These are phyloP conservation scores for Fusarium mexicanum DNA, from an alignment of 2,329 filamentous ascomycete species.

Conservation along the genomic window DNA sequence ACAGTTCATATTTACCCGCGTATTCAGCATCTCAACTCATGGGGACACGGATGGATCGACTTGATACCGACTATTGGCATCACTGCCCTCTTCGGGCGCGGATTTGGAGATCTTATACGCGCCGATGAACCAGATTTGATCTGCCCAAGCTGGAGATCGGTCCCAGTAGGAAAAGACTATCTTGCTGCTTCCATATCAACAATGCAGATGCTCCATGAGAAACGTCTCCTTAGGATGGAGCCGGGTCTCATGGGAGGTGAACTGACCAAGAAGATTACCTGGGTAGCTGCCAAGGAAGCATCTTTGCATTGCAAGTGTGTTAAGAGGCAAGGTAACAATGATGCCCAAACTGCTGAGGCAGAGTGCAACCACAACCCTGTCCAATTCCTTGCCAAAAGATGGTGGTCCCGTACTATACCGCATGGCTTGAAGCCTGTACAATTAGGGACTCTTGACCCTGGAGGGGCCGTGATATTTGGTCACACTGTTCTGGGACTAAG, in stretches of 20 bases:
- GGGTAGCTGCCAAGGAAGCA: not conserved
- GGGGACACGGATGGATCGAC: constrained; percentile 10
- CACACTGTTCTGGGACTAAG: not conserved
- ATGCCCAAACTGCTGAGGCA: rapidly evolving
- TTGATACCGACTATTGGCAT: constrained; percentile 2
- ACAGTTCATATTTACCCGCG: not conserved
- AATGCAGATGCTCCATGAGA: constrained; percentile 9
- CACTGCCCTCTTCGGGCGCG: not conserved
- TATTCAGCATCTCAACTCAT: not conserved
- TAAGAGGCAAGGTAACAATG: too few species aligned
- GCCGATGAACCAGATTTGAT: not conserved
- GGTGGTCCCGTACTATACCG: not conserved
- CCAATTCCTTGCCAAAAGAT: constrained; percentile 13
- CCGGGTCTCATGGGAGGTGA: not conserved
- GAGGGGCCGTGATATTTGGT: constrained; percentile 3
- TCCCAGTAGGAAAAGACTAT: not conserved
- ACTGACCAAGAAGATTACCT: constrained; percentile 2
- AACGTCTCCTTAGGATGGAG: constrained; percentile 1
- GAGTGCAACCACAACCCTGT: constrained; percentile 1
- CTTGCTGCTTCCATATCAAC: constrained; percentile 1
- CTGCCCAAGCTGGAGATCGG: not conserved
- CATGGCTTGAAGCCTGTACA: not conserved
- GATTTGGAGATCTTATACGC: constrained; percentile 4
- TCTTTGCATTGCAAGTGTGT: not conserved
- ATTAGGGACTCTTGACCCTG: not conserved